Evolutionary conservation across 768 basidiomycete genomes (phyloP), one percentile per base, ranked within the genome.

Genomic region (Russula vinacea): DNA sequence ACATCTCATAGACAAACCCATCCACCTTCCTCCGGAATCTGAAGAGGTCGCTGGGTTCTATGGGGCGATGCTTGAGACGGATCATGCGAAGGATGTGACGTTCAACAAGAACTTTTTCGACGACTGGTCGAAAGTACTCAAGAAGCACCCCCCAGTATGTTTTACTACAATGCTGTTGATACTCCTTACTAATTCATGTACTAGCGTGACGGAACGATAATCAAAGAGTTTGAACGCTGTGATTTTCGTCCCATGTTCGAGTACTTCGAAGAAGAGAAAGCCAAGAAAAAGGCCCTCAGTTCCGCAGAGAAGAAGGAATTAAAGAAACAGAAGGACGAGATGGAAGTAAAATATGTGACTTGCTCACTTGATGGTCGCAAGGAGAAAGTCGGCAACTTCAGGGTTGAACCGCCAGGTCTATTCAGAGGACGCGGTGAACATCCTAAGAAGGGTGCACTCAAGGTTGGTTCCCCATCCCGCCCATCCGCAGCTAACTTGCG

Each of bases 41-140:
- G 97, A 99, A 76, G 97, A 99, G 75, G 96, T 98, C 52, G 96
- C 97, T 33, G 89, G 90, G 9, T 99, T 99, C 76, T 99, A 95
- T 71, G 97, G 80, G 40, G 91, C 94, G 22, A 84, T 98, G 80
- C 72, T 98, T 42, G 94, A 94, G 74, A 91, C 92, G 8, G 92
- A 94, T 65, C 95, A 99, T 71, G 91, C 92, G 7, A 81, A 89
- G 76, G 94, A 98, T 73, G 80, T 79, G 16, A 86, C 80, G 0
- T 99, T 99, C 79, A 90, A 91, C 75, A 86, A 87, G 74, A 98
- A 99, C 75, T 99, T 99, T 76, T 99, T 98, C 74, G 82, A 88
- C 0, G 96, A 98, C 73, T 98, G 89, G 83, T 79, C 84, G 65
- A 82, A 77, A 11, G 80, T 96, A 22, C 74, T 99, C 66, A 85